Conservation (phyloP, 805 yeast genomes). For the Dipodascus albidus region DNA sequence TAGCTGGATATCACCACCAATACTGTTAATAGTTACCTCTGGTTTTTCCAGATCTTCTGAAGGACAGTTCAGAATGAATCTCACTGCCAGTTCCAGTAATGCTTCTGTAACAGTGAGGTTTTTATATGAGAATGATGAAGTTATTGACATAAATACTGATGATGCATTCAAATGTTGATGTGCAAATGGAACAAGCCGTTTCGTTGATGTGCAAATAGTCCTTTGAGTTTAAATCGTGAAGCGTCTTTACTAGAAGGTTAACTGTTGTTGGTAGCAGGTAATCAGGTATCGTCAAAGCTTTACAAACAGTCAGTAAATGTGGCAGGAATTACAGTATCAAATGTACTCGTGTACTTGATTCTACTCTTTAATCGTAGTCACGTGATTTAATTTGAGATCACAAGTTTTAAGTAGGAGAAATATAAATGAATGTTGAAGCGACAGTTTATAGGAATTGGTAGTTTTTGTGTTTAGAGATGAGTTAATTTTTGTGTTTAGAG, state of each 20-base stretch:
- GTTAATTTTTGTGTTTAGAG: too few species aligned
- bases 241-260: background rate
- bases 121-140: conserved; percentile 6
- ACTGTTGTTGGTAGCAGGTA: background rate
- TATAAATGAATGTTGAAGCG: too few species aligned
- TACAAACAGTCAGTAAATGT: background rate
- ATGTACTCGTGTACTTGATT: background rate
- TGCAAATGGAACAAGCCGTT: background rate
- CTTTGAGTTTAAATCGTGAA: background rate
- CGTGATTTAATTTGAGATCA: too few species aligned
- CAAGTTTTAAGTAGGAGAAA: too few species aligned
- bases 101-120: conserved; percentile 16
- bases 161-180: background rate
- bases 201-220: background rate
- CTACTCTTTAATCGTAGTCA: too few species aligned
- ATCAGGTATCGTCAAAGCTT: background rate
- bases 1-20: background rate
- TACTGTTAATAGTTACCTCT: conserved; percentile 25
- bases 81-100: conserved; percentile 57
- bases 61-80: conserved; percentile 88
- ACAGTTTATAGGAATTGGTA: too few species aligned
- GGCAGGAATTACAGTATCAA: background rate
- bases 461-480: too few species aligned
- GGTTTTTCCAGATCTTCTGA: conserved; percentile 75
- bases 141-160: background rate